Percentiles rank a stretch among this genome's conserved stretches.
These are phyloP conservation scores for Boletus tomentosulus DNA, from an alignment of 768 basidiomycete species.

Conservation along the genomic window DNA sequence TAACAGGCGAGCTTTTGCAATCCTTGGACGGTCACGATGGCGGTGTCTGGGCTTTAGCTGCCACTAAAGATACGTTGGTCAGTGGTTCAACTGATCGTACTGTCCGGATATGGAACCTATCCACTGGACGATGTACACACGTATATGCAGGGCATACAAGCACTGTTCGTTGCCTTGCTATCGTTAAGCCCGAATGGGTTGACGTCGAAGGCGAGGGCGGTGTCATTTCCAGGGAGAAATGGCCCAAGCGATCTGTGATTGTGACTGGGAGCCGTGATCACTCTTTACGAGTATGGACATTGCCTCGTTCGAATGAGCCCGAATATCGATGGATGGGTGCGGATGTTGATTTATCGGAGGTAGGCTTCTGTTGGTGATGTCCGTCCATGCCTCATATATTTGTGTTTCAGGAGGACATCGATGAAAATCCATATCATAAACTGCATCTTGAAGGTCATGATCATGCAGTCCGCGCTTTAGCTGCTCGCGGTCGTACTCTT, in stretches of 20 bases:
- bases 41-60: slow-evolving; percentile 95
- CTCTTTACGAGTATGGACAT: slow-evolving; percentile 61
- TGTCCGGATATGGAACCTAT: slow-evolving; percentile 86
- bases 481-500: slow-evolving; percentile 82
- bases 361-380: slow-evolving; percentile 16
- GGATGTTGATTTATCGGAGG: slow-evolving; percentile 56
- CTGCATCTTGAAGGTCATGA: slow-evolving; percentile 84
- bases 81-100: slow-evolving; percentile 93
- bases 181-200: slow-evolving; percentile 89
- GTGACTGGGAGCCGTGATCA: slow-evolving; percentile 72
- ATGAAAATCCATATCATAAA: slow-evolving; percentile 86
- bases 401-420: slow-evolving; percentile 52
- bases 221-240: slow-evolving; percentile 60
- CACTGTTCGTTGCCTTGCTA: slow-evolving; percentile 93
- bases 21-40: slow-evolving; percentile 89
- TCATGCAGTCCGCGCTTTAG: slow-evolving; percentile 88
- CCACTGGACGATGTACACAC: slow-evolving; percentile 79
- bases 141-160: slow-evolving; percentile 95
- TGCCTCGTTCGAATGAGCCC: slow-evolving; percentile 67
- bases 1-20: slow-evolving; percentile 68
- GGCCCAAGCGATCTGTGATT: slow-evolving; percentile 67
- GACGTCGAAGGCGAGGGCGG: slow-evolving; percentile 66
- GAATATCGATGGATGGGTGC: slow-evolving; percentile 66
- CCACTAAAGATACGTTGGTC: slow-evolving; percentile 82
- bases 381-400: slow-evolving; percentile 5